Evolutionary conservation across 305 asterid genomes (phyloP).

Genomic region (Fraxinus floribunda): DNA sequence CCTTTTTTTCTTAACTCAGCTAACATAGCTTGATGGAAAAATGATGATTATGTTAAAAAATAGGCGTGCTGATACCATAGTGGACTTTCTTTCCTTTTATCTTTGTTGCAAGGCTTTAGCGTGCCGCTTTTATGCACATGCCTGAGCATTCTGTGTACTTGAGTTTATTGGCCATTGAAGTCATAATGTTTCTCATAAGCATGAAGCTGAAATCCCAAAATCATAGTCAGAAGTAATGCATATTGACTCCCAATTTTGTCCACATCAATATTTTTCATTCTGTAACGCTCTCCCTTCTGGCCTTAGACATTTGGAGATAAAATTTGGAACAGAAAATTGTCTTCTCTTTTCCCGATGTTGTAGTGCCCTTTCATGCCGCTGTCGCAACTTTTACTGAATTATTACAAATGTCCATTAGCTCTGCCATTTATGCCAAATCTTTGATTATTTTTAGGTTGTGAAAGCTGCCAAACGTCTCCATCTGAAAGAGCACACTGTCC

Average conservation of each 20-base stretch:
- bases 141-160: neutral
- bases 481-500: constrained; percentile 79
- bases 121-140: neutral
- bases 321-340: neutral
- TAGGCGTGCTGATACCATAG: constrained; percentile 3
- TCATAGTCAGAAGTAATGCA: neutral
- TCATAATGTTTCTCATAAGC: neutral
- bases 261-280: constrained; percentile 6
- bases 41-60: neutral
- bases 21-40: neutral
- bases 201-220: constrained; percentile 10
- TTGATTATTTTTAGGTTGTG: constrained; percentile 49
- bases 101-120: constrained; percentile 5
- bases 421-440: constrained; percentile 14
- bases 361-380: neutral
- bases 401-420: neutral
- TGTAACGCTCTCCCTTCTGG: neutral
- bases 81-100: neutral
- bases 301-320: neutral
- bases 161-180: neutral
- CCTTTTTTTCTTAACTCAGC: neutral
- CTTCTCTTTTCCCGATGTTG: neutral
- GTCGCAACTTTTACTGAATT: neutral
- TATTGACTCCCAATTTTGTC: neutral
- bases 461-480: constrained; percentile 89